phyloP scores from a whole-genome alignment of 169 alveolate genomes.

The Cytauxzoon felis region DNA sequence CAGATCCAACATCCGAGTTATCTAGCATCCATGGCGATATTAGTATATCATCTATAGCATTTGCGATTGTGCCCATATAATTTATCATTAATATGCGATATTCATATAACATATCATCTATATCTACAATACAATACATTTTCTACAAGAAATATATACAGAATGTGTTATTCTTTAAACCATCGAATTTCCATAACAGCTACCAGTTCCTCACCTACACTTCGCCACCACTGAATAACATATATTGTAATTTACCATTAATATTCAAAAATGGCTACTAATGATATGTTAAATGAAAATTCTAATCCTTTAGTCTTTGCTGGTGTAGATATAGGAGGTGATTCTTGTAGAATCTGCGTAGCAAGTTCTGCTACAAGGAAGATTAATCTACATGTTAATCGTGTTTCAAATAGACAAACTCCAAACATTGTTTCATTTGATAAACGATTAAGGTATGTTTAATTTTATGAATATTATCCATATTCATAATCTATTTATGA shows the following conservation, averaged over 20 bases:
- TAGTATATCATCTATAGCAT: slow-evolving; percentile 2
- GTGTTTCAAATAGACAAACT: slow-evolving; percentile 55
- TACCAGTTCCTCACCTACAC: too few relatives aligned
- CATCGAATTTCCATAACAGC: too few relatives aligned
- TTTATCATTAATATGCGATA: slow-evolving; percentile 11
- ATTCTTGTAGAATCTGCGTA: slow-evolving; percentile 45
- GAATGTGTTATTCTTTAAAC: too few relatives aligned
- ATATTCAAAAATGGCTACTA: too few relatives aligned
- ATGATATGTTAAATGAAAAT: too few relatives aligned
- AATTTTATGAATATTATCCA: not conserved
- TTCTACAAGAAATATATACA: too few relatives aligned
- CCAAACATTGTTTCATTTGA: slow-evolving; percentile 56
- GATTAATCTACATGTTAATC: slow-evolving; percentile 50
- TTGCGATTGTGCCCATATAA: slow-evolving; percentile 39
- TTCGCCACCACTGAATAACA: too few relatives aligned
- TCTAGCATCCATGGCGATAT: slow-evolving; percentile 57
- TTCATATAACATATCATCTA: slow-evolving; percentile 19
- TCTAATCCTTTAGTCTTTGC: slow-evolving; percentile 21
- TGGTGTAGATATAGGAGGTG: slow-evolving; percentile 57
- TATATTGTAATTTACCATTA: too few relatives aligned
- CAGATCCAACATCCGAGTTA: too few relatives aligned
- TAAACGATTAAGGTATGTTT: slow-evolving; percentile 32
- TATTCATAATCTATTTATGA: not conserved
- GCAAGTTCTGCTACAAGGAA: slow-evolving; percentile 18
- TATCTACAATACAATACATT: slow-evolving; percentile 14